Evolutionary conservation across 2,329 filamentous ascomycete species (phyloP), one percentile per base, ranked within the genome.

Genomic region (Fusarium phyllophilum): DNA sequence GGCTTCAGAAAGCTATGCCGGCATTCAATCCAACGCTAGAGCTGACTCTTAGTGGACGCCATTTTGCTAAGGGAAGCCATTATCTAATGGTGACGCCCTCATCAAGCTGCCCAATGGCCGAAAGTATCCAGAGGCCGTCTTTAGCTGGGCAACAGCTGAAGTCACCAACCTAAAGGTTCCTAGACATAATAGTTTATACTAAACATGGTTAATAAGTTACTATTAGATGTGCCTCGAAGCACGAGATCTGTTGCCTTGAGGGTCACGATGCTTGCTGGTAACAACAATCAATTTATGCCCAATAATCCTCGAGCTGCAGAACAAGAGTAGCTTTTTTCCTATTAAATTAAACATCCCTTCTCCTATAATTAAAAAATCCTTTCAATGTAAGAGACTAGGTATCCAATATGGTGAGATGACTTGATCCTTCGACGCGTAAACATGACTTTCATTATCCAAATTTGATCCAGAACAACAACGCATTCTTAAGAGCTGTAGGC

Each of bases 81-180:
- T 46, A 33, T 44, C 58, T 65, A 52, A 65, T 42, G 9, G 45
- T 65, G 39, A 70, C 58, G 31, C 31, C 24, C 34, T 41, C 18
- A 24, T 44, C 15, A 10, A 10, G 15, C 26, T 4, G 48, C 7
- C 26, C 15, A 31, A 12, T 18, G 1, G 13, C 6, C 13, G 22
- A 18, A 6, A 17, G 12, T 29, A 29, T 29, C 29, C 15, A 48
- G 7, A n/a, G 20, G 20, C 36, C 15, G 11, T 7, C 49, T 52
- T 26, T 26, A 17, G 20, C 31, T 36, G 26, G 26, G 26, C 6
- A 22, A 4, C 5, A 12, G 18, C 31, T 36, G 3, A 52, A 34
- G 5, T 11, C 12, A 26, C 31, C 48, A 22, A 5, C 34, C 1
- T 3, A 36, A 20, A 15, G n/a, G 9, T 17, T 36, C 5, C 15